Base-by-base conservation (phyloP, 2,329 filamentous ascomycete genomes). In the Phialophora tarda region DNA sequence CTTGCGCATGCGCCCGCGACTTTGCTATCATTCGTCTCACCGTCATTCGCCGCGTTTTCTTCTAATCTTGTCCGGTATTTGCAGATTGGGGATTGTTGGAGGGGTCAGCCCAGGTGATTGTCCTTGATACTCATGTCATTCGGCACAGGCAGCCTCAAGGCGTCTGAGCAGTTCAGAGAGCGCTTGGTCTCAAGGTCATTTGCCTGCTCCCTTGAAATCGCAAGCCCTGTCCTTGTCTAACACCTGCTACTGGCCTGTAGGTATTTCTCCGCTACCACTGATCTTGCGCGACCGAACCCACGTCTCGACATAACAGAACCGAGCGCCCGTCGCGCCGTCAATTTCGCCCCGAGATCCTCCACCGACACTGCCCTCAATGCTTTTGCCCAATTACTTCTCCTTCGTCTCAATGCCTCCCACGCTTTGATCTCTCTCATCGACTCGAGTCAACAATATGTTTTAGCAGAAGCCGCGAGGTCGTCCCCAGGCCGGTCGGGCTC, bases 351-450 rank as follows among this genome's bases (percentile, higher is more conserved):
- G 10, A 57, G 34, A n/a, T 73, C 75, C 10, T 71, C 74, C 32
- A 66, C 72, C 4, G 79, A 79, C 67, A 73, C 72, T 28, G 77
- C 77, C 2, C 68, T 80, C 63, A 75, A 74, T 3, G 71, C 70
- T 12, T 71, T 76, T 41, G 74, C 74, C 1, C 75, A 77, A 56
- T 65, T 77, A 11, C 72, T 70, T 7, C 69, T 71, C 24, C 55
- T 77, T 12, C 68, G 73, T 24, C 64, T 76, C 51, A 26, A 72
- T 21, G 70, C 71, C 7, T 62, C 66, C 34, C 66, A 74, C 26
- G 71, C 72, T 8, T 34, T 75, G 3, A 75, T 77, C 24, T 74
- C 73, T 4, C 69, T 77, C 1, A 74, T 76, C 47, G 75, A 75
- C 57, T 65, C 62, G 12, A 68, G 55, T 3, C 68, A 58, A 12